Evolutionary conservation across 768 basidiomycete genomes (phyloP).

Genomic region (Mycena kentingensis): DNA sequence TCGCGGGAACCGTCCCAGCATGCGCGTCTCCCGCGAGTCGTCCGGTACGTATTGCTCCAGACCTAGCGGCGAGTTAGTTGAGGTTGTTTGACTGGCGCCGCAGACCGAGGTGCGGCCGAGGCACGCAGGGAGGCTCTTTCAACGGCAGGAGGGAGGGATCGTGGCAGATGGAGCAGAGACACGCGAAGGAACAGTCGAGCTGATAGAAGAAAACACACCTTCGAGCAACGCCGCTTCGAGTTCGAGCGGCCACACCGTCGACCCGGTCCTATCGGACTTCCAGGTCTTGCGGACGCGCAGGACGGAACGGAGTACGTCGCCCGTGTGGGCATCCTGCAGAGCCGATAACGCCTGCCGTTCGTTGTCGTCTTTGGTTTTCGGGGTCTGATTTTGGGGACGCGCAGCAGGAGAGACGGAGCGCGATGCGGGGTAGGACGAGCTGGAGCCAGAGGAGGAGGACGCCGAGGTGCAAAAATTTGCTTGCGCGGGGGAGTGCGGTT

Average conservation of each 20-base stretch:
- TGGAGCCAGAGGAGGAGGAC: not conserved
- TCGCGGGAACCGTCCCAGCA: slow-evolving; percentile 57
- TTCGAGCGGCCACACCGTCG: slow-evolving; percentile 76
- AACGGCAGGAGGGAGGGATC: too few relatives aligned
- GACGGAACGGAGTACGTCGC: slow-evolving; percentile 64
- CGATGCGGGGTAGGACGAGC: not conserved
- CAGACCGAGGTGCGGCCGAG: too few relatives aligned
- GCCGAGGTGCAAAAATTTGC: too few relatives aligned
- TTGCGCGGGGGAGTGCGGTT: not conserved
- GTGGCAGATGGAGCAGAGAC: too few relatives aligned
- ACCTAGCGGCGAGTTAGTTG: slow-evolving; percentile 35
- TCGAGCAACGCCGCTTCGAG: slow-evolving; percentile 75
- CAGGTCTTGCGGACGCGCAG: slow-evolving; percentile 70
- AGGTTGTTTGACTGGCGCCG: too few relatives aligned
- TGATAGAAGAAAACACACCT: slow-evolving; percentile 42
- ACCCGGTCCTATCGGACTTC: slow-evolving; percentile 69
- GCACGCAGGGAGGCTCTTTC: too few relatives aligned
- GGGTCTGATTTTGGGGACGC: not conserved
- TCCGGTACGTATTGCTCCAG: slow-evolving; percentile 52
- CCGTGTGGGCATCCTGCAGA: slow-evolving; percentile 38
- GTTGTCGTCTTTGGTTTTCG: not conserved
- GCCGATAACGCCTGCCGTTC: slow-evolving; percentile 16
- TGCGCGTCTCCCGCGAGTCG: slow-evolving; percentile 48
- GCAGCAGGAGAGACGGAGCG: not conserved
- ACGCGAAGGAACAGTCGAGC: not conserved